phyloP scores from a whole-genome alignment of 768 basidiomycete species.

The Russula abietina region DNA sequence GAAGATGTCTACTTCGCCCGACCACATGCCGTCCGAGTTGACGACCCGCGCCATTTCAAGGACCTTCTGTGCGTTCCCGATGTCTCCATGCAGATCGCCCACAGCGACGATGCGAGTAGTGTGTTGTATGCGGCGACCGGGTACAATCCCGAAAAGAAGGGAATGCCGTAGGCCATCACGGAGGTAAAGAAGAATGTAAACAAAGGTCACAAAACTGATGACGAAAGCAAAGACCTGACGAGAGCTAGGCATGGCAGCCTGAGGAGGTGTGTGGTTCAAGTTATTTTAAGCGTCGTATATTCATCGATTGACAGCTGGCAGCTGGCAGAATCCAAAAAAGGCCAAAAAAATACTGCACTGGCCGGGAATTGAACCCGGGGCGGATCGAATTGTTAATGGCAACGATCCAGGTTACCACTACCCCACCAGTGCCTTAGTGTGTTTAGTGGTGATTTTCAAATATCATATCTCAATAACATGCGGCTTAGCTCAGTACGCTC shows the following conservation, averaged over 20 bases:
- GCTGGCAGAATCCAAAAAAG: background rate
- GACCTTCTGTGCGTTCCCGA: conserved; percentile 71
- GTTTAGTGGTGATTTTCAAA: background rate
- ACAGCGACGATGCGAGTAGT: conserved; percentile 69
- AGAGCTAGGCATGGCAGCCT: conserved; percentile 13
- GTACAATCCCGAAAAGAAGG: background rate
- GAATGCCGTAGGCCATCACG: background rate
- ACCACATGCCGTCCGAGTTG: conserved; percentile 70
- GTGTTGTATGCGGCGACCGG: background rate
- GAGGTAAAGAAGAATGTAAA: background rate
- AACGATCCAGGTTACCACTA: conserved; percentile 27
- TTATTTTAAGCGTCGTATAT: too few species aligned
- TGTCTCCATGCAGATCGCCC: conserved; percentile 89
- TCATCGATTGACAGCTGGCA: too few species aligned
- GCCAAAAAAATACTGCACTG: conserved; percentile 8
- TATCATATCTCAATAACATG: background rate
- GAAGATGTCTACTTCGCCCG: conserved; percentile 73
- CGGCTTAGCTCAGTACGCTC: too few species aligned
- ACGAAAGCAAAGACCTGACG: conserved; percentile 26
- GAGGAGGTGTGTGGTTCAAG: background rate
- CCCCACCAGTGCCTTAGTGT: conserved; percentile 19
- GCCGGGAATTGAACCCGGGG: conserved; percentile 25
- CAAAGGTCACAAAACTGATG: background rate
- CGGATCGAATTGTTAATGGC: conserved; percentile 21
- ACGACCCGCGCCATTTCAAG: conserved; percentile 75